Evolutionary conservation across 164 flowering plant genomes (phyloP).

Genomic region (Liriodendron chinense): DNA sequence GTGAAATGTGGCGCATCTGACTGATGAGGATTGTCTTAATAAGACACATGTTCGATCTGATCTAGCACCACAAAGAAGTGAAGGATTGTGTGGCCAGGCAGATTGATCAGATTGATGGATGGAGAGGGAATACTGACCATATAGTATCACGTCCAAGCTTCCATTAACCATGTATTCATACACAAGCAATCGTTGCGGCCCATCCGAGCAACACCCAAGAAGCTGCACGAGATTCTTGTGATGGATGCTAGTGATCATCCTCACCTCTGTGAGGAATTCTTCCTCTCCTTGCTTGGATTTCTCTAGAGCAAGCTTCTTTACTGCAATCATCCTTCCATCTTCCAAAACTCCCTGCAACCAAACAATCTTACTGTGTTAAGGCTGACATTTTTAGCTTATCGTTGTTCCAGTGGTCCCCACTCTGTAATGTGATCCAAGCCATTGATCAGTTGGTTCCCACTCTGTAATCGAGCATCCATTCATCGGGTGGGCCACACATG

Average conservation of each 20-base stretch:
- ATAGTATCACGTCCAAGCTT: constrained; percentile 58
- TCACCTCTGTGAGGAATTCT: constrained; percentile 66
- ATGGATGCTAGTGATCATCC: constrained; percentile 69
- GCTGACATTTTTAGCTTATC: no score
- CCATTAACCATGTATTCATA: constrained; percentile 72
- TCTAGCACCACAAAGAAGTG: no score
- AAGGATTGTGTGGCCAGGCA: no score
- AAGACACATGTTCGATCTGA: no score
- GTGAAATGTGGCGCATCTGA: no score
- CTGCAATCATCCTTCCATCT: constrained; percentile 58
- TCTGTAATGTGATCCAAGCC: no score
- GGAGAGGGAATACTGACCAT: constrained; percentile 34
- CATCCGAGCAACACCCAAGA: constrained; percentile 73
- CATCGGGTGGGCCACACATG: no score
- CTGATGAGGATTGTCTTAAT: no score
- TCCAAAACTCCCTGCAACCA: constrained; percentile 47
- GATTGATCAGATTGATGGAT: no score
- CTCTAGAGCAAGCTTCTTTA: constrained; percentile 49
- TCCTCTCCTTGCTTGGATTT: constrained; percentile 75
- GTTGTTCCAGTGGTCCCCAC: no score
- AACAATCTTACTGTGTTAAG: not conserved
- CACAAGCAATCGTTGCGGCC: constrained; percentile 55
- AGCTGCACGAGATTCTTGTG: constrained; percentile 78
- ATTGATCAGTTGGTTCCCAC: no score
- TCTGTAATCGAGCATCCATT: no score